phyloP scores from a whole-genome alignment of 225 moss, liverwort and hornwort species.

The Marchantia polymorpha region DNA sequence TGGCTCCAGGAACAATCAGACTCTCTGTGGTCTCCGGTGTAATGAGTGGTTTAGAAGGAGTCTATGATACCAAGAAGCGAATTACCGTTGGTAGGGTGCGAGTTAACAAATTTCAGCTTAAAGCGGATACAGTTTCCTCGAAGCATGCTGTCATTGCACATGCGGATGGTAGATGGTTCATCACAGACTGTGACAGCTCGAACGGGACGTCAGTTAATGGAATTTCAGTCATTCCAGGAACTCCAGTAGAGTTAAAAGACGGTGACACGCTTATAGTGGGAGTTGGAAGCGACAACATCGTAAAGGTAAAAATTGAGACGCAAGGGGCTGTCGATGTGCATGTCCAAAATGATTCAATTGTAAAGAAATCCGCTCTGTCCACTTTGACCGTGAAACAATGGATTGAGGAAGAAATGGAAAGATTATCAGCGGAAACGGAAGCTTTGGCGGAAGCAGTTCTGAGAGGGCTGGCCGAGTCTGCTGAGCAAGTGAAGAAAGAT shows the following conservation, averaged over 20 bases:
- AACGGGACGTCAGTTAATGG: conserved; percentile 76
- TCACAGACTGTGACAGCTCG: conserved; percentile 78
- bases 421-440: conserved; percentile 25
- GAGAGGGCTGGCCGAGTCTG: conserved; percentile 46
- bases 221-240: conserved; percentile 32
- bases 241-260: conserved; percentile 46
- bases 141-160: conserved; percentile 66
- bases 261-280: conserved; percentile 67
- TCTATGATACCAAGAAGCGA: conserved; percentile 40
- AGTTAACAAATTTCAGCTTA: conserved; percentile 58
- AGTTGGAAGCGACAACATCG: conserved; percentile 55
- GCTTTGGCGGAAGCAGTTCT: conserved; percentile 35
- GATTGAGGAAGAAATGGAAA: conserved; percentile 46
- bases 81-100: conserved; percentile 66
- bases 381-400: conserved; percentile 53
- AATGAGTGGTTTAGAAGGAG: conserved; percentile 15
- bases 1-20: conserved; percentile 12
- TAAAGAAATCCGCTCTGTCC: conserved; percentile 17
- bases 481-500: conserved; percentile 46
- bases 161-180: conserved; percentile 56
- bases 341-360: conserved; percentile 16
- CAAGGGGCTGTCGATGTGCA: conserved; percentile 37
- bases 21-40: conserved; percentile 32
- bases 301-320: conserved; percentile 47
- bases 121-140: conserved; percentile 74